phyloP scores from a whole-genome alignment of 2,329 filamentous ascomycete genomes.

The Ophiocordyceps polyrhachis-furcata region DNA sequence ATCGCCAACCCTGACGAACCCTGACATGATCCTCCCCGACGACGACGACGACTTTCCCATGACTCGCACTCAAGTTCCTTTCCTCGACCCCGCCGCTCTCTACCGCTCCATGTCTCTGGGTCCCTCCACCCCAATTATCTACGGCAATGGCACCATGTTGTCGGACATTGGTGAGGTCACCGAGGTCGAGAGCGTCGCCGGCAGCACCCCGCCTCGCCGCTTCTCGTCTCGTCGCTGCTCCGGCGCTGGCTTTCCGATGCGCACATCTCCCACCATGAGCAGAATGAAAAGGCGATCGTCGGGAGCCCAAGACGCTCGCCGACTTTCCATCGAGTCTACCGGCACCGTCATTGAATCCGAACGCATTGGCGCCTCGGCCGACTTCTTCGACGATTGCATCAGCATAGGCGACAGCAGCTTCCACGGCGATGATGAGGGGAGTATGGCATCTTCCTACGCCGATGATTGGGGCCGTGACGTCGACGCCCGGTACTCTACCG shows the following conservation, averaged over 20 bases:
- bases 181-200: slow-evolving; percentile 31
- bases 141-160: slow-evolving; percentile 50
- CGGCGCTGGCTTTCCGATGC: slow-evolving; percentile 13
- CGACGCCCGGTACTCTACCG: slow-evolving; percentile 3
- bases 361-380: slow-evolving; percentile 23
- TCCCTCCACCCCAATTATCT: slow-evolving; percentile 45
- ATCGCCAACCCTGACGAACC: slow-evolving; percentile 79
- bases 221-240: slow-evolving; percentile 16
- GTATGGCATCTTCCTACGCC: slow-evolving; percentile 37
- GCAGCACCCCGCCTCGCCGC: slow-evolving; percentile 18
- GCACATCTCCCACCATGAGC: slow-evolving; percentile 27
- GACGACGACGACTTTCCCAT: slow-evolving; percentile 42
- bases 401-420: slow-evolving; percentile 48
- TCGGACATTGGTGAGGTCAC: slow-evolving; percentile 44
- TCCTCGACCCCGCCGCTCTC: slow-evolving; percentile 13
- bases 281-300: slow-evolving; percentile 27
- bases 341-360: slow-evolving; percentile 35
- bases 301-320: slow-evolving; percentile 21
- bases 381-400: slow-evolving; percentile 41
- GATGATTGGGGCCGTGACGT: slow-evolving; percentile 20
- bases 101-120: slow-evolving; percentile 26
- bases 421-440: slow-evolving; percentile 50
- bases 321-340: slow-evolving; percentile 38
- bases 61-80: slow-evolving; percentile 11
- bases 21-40: slow-evolving; percentile 83